Base-by-base conservation (phyloP, 2,329 filamentous ascomycete genomes). In the Colletotrichum coccodes region DNA sequence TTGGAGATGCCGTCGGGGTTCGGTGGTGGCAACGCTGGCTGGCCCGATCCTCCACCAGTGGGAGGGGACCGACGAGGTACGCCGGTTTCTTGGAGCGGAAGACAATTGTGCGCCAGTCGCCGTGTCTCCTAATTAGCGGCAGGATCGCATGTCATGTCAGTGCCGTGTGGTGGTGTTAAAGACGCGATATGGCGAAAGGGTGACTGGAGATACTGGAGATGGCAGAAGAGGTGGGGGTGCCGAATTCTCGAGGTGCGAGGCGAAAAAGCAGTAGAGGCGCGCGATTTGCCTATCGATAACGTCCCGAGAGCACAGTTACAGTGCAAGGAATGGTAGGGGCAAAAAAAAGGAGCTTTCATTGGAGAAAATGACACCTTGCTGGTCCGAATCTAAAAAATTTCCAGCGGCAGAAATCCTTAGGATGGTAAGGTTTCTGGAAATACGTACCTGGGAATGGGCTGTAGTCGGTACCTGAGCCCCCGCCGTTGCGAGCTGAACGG, bases 1-100 rank as follows among this genome's bases (percentile, higher is more conserved):
- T 60, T 65, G 66, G 66, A 49, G 61, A 60, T 57, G 47, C 61
- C 61, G 66, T 60, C 66, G 66, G 66, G 47, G 47, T 65, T 68
- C 66, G 66, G 66, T 56, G 66, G 61, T 66, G 61, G 66, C 65
- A 59, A 64, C 7, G 23, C 6, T 62, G 49, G 53, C 58, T 66
- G 58, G 50, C 54, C 46, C 61, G 56, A 47, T 58, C 56, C 21
- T 59, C 47, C 23, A 64, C 46, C 30, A 50, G 32, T 18, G 18
- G n/a, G 34, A 18, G 36, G 16, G 30, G 28, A 21, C 40, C 12
- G 40, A 32, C 36, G 12, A 38, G n/a, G 54, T 23, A 40, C 21
- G n/a, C 8, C 28, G 40, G 18, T 34, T 18, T 23, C 23, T 42
- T 23, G 40, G n/a, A 14, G n/a, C 26, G 6, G 14, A 11, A 58